Evolutionary conservation across 2,329 filamentous ascomycete genomes (phyloP), one percentile per base, ranked within the genome.

Genomic region (Zymoseptoria brevis): DNA sequence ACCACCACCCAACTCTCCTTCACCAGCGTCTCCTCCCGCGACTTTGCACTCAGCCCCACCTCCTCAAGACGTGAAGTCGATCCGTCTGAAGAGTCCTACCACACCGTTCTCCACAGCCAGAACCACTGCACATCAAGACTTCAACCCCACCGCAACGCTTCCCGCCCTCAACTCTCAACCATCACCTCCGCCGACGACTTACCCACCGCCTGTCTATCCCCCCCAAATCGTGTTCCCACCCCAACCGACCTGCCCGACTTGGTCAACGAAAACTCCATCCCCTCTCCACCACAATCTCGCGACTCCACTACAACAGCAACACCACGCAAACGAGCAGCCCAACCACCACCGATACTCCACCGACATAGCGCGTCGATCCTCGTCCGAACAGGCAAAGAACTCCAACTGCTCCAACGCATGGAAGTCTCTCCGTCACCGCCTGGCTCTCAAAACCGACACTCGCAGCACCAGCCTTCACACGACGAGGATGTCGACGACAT

Each of bases 121-220:
- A n/a, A 30, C 62, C 3, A 48, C 54, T 7, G 54, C 35, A 26
- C 58, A 64, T 45, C 57, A 62, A 57, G 54, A 55, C 57, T 50
- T 16, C 50, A n/a, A 19, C 57, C 59, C 19, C 56, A 57, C 16
- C 49, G 57, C 24, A 52, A 53, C 4, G 57, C 61, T 9, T 63
- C 67, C 4, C 64, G 63, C 8, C 67, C 66, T 26, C 64, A 61
- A 51, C 62, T 69, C 11, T 67, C 67, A 1, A 67, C 68, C 13
- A 67, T 70, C 50, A 26, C 61, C 6, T 70, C 69, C 2, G 67
- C 68, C 51, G 62, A 57, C 45, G 57, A 52, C 35, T 50, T 62
- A 19, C 55, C 67, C 35, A 60, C 64, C 7, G 51, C 35, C 21
- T 21, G n/a, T 35, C 52, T 53, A 48, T 54, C 48, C 52, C 59